These are phyloP conservation scores for Ramaria sp. DNA, from an alignment of 768 basidiomycete species.

Conservation along the genomic window DNA sequence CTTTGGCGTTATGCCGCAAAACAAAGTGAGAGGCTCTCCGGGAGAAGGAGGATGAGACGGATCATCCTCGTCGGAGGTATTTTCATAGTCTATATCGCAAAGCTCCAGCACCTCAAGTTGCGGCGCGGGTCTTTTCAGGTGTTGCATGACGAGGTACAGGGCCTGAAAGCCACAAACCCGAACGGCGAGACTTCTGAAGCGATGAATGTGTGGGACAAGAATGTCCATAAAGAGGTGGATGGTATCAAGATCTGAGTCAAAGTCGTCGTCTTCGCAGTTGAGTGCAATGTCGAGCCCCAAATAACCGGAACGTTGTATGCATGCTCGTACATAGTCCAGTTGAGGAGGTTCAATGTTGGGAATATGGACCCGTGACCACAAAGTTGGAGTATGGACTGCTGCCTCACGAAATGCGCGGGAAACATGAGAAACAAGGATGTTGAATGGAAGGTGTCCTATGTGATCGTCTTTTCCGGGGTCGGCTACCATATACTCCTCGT, in stretches of 20 bases:
- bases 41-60: conserved; percentile 32
- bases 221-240: background rate
- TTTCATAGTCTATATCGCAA: conserved; percentile 1
- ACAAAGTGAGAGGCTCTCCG: conserved; percentile 35
- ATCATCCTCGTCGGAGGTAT: background rate
- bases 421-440: conserved; percentile 48
- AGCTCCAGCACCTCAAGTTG: conserved; percentile 1
- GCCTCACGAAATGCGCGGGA: conserved; percentile 47
- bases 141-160: background rate
- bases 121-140: background rate
- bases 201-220: background rate
- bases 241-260: background rate
- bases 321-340: conserved; percentile 3
- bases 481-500: conserved; percentile 19
- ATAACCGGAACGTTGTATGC: background rate
- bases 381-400: conserved; percentile 36
- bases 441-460: conserved; percentile 21
- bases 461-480: conserved; percentile 20
- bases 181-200: background rate
- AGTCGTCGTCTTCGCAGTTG: background rate
- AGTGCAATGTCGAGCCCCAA: background rate
- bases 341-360: background rate
- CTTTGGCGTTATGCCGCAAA: conserved; percentile 40
- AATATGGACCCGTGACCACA: conserved; percentile 46
- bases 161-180: background rate